Evolutionary conservation across 441 rosid genomes (phyloP).

Genomic region (Kokia cookei): DNA sequence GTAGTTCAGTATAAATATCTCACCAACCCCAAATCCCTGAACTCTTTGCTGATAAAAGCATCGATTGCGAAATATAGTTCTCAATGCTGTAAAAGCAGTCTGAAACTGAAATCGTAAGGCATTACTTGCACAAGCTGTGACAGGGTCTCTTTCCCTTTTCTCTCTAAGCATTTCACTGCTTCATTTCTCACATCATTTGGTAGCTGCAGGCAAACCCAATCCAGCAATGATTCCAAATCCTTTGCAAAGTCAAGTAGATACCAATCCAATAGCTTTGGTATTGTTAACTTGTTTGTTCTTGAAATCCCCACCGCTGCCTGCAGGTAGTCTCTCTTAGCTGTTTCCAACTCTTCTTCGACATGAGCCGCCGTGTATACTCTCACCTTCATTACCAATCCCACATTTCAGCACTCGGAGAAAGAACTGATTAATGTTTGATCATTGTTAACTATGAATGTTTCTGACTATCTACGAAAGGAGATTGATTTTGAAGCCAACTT

Average conservation of each 20-base stretch:
- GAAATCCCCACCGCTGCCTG: constrained; percentile 75
- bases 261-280: constrained; percentile 83
- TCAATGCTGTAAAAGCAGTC: constrained; percentile 58
- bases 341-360: constrained; percentile 72
- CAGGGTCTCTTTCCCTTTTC: constrained; percentile 36
- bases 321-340: constrained; percentile 70
- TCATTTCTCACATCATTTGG: constrained; percentile 57
- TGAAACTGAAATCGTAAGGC: constrained; percentile 81
- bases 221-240: constrained; percentile 68
- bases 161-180: constrained; percentile 51
- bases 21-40: constrained; percentile 3
- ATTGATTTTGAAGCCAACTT: constrained; percentile 26
- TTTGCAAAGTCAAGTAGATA: constrained; percentile 79
- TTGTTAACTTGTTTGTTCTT: constrained; percentile 43
- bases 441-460: neutral
- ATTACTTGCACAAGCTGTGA: constrained; percentile 55
- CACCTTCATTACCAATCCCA: constrained; percentile 31
- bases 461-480: neutral
- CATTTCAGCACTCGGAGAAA: neutral
- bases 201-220: constrained; percentile 74
- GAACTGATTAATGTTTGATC: too few relatives aligned
- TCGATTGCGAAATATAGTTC: constrained; percentile 2
- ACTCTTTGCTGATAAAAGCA: neutral
- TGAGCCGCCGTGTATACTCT: constrained; percentile 58
- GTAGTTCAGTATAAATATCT: neutral